phyloP scores from a whole-genome alignment of 2,329 filamentous ascomycete genomes.

The Colletotrichum tabaci region DNA sequence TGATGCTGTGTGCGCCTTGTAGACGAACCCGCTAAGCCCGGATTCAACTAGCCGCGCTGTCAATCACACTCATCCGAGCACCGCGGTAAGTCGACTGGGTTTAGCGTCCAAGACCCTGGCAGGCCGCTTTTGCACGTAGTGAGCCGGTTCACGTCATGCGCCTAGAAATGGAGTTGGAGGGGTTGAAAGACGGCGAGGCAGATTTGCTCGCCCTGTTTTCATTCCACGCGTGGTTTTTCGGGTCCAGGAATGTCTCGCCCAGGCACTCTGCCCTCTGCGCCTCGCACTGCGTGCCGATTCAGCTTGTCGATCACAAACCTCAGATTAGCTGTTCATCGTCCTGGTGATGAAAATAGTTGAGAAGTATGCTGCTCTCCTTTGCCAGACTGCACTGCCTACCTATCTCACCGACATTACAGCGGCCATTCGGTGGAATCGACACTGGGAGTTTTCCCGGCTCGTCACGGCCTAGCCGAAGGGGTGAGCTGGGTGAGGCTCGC shows the following conservation, averaged over 20 bases:
- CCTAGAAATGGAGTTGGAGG: not conserved
- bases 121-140: not conserved
- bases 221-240: not conserved
- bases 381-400: too few species aligned
- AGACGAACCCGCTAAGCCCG: conserved; percentile 8
- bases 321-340: not conserved
- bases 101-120: conserved; percentile 12
- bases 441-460: too few species aligned
- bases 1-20: not conserved
- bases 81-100: not conserved
- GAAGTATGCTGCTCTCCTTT: not conserved
- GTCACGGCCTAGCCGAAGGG: too few species aligned
- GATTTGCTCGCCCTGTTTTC: conserved; percentile 26
- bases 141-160: not conserved
- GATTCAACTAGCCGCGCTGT: conserved; percentile 14
- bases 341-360: not conserved
- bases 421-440: too few species aligned
- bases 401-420: too few species aligned
- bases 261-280: not conserved
- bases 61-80: not conserved
- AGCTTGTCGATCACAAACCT: not conserved
- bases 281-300: not conserved
- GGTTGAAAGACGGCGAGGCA: conserved; percentile 19
- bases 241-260: not conserved
- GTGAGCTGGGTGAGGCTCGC: too few species aligned